Base-by-base conservation (phyloP, 2,329 filamentous ascomycete genomes). In the Fusarium hainanense region DNA sequence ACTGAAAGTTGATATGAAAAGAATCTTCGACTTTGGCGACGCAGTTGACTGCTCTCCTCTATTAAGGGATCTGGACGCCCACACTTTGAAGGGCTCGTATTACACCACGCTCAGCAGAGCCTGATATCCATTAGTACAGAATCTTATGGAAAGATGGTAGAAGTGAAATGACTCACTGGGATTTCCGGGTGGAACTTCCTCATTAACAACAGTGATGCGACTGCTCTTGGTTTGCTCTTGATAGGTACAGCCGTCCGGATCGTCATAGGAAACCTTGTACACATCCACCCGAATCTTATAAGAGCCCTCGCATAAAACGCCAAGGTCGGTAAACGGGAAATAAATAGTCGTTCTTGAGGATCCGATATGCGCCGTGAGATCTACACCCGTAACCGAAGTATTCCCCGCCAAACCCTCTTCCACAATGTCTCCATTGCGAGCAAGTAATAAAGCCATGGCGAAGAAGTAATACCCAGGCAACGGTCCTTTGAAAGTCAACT, bases 231-330 rank as follows among this genome's bases (percentile, higher is more conserved):
- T 48, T 42, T 76, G 69, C 7, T 49, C 58, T 30, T 71, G 54
- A 23, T 73, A 55, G 0, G 40, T 63, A 16, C 54, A 71, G 8
- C 69, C 59, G 9, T 54, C 47, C 5, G 58, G 30, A 16, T 71
- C 21, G 4, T 66, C 44, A 18, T 63, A 55, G 21, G 56, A 48
- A 27, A 71, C 69, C 40, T 70, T 68, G 57, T 78, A 78, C 2
- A 77, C 37, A 32, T 79, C 77, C 8, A 79, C 43, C 18, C 73
- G 73, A 41, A 79, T 66, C 4, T 46, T 69, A 47, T 74, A 79
- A 7, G 42, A 50, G 1, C 78, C 78, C 3, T 62, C 54, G 7
- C 41, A 28, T 0, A 41, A 21, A n/a, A 79, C 71, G 4, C 60
- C 56, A 25, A 79, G 67, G 27, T 77, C 60, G 4, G 63, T 10